These are phyloP conservation scores for Stygiomarasmius scandens DNA, from an alignment of 1,284 basidiomycete species.

Conservation along the genomic window DNA sequence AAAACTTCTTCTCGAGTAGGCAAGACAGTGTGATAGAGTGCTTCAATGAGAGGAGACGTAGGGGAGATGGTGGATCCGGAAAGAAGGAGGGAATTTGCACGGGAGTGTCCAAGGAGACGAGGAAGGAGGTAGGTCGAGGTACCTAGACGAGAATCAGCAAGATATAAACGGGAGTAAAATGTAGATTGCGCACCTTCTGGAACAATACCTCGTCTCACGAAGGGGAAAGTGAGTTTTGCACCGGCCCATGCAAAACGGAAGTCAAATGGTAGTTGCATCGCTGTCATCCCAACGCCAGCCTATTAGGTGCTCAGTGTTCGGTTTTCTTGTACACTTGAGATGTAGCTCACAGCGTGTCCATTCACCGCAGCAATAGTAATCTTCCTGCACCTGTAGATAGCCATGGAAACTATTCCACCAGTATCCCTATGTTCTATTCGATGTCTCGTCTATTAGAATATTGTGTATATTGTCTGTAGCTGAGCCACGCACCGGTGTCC, in stretches of 20 bases:
- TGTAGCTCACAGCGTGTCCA: slow-evolving; percentile 51
- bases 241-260: slow-evolving; percentile 57
- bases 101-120: slow-evolving; percentile 52
- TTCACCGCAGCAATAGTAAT: slow-evolving; percentile 61
- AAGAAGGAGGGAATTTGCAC: slow-evolving; percentile 53
- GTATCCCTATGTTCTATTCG: slow-evolving; percentile 48
- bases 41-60: slow-evolving; percentile 44
- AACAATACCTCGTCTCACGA: slow-evolving; percentile 55
- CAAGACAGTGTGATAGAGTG: slow-evolving; percentile 49
- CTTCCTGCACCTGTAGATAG: slow-evolving; percentile 56
- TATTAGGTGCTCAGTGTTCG: slow-evolving; percentile 18
- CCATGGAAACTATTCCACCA: slow-evolving; percentile 49
- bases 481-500: slow-evolving; percentile 4
- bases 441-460: no score
- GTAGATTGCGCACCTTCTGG: slow-evolving; percentile 45
- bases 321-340: not conserved
- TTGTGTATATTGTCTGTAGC: not conserved
- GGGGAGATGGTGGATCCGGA: slow-evolving; percentile 48
- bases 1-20: slow-evolving; percentile 53
- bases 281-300: slow-evolving; percentile 58
- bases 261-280: slow-evolving; percentile 58
- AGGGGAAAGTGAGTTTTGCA: slow-evolving; percentile 56
- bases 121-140: slow-evolving; percentile 56
- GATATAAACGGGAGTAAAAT: not conserved
- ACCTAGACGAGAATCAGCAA: slow-evolving; percentile 34